Evolutionary conservation across 169 alveolate genomes (phyloP), one percentile per base, ranked within the genome.

Genomic region (Plasmodium ovale): DNA sequence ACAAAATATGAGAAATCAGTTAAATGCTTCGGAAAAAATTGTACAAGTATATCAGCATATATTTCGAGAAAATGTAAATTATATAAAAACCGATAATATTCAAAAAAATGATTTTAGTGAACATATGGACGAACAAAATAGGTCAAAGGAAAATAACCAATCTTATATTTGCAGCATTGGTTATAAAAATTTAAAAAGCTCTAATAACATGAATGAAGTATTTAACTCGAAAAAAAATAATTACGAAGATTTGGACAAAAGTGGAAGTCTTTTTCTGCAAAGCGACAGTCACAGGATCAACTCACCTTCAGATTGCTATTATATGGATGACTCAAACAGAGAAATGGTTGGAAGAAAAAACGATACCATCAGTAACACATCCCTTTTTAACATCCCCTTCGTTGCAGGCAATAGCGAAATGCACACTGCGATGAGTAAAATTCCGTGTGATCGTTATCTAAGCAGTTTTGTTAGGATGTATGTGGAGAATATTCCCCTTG

Each of bases 1-100:
- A 23, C 89, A 79, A 64, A 79, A 65, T 65, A 62, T 79, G 1
- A 79, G 64, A 29, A 79, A 79, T 67, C 65, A 79, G 23, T 64
- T 79, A 58, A 56, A 79, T 68, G 59, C 90, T 47, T 65, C 90
- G 3, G 90, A 79, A 65, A 79, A 79, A 53, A 49, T 64, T 64
- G 79, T 79, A n/a, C 51, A 79, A 53, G 77, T 79, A 10, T 79
- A 79, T 68, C 82, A 79, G 65, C 44, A 67, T 79, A 67, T 79
- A 33, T 65, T 79, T 65, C 47, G 29, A 39, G 90, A 79, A 51
- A 79, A 67, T 49, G 70, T 67, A 14, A 33, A 79, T 79, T 42
- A 64, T 31, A 67, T 59, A 59, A 74, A 62, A 21, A 74, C 21
- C 42, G 73, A 59, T 23, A 21, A 74, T 58, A 1, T 54, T 19